Percentiles rank a stretch among this genome's conserved stretches.
Evolutionary conservation across 208 protist genomes (phyloP).

Genomic region (Acanthamoeba rhysodes): DNA sequence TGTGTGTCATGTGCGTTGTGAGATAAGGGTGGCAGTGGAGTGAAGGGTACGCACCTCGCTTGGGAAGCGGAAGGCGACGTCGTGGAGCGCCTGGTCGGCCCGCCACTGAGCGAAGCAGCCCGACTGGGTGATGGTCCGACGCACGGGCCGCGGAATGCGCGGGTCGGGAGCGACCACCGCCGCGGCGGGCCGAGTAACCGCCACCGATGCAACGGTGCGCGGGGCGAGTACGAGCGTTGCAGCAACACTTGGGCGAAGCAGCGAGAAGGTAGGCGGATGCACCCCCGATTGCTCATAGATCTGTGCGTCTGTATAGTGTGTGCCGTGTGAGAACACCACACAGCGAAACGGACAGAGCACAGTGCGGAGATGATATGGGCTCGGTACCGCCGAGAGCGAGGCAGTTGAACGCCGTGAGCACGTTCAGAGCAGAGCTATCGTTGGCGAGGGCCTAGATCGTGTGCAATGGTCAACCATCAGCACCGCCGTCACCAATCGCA

Average conservation of each 20-base stretch:
- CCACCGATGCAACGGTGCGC: not conserved
- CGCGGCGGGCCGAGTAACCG: no score
- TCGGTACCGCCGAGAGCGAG: not conserved
- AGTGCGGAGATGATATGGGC: not conserved
- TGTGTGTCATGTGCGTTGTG: not conserved
- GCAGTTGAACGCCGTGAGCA: not conserved
- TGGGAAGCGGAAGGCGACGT: not conserved
- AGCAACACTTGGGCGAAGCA: not conserved
- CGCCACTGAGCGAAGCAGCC: conserved; percentile 9
- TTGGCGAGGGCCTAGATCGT: not conserved
- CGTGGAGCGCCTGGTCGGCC: not conserved
- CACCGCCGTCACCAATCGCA: no score
- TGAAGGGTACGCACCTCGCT: not conserved
- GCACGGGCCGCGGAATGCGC: not conserved
- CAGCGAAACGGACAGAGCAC: not conserved
- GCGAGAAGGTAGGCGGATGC: not conserved
- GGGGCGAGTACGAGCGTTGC: not conserved
- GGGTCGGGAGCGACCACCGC: not conserved
- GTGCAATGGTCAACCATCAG: no score
- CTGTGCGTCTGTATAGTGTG: not conserved
- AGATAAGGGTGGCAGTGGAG: not conserved
- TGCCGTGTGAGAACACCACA: not conserved
- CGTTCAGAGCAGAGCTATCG: not conserved
- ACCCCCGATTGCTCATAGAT: conserved; percentile 11
- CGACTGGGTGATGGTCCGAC: not conserved